phyloP scores from a whole-genome alignment of 805 yeast species.

The Metschnikowia koreensis region DNA sequence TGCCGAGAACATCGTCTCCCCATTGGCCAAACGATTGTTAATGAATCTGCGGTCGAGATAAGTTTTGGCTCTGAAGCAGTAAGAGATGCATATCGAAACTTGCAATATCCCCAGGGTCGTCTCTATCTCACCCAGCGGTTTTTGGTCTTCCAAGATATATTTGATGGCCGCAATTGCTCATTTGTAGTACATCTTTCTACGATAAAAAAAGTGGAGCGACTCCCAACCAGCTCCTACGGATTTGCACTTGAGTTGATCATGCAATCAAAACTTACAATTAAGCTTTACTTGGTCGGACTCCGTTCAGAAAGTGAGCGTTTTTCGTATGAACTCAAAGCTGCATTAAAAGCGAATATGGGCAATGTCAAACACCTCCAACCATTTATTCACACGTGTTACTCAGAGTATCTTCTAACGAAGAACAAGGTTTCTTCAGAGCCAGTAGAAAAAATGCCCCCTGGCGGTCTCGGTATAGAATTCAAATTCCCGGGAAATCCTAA shows the following conservation, averaged over 20 bases:
- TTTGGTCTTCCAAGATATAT: slow-evolving; percentile 68
- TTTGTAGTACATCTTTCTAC: slow-evolving; percentile 74
- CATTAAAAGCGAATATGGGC: slow-evolving; percentile 60
- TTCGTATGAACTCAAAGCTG: slow-evolving; percentile 62
- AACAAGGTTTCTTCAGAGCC: slow-evolving; percentile 46
- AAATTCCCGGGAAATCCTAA: slow-evolving; percentile 89
- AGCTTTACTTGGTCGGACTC: slow-evolving; percentile 75
- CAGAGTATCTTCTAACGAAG: slow-evolving; percentile 74
- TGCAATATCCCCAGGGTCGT: slow-evolving; percentile 50
- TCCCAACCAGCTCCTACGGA: slow-evolving; percentile 71
- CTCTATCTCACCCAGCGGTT: slow-evolving; percentile 74
- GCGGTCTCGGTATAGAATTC: slow-evolving; percentile 83
- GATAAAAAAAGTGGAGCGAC: slow-evolving; percentile 79
- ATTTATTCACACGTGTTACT: slow-evolving; percentile 71
- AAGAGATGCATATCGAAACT: slow-evolving; percentile 22
- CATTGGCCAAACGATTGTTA: slow-evolving; percentile 60
- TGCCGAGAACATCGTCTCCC: slow-evolving; percentile 71
- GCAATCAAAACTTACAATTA: slow-evolving; percentile 58
- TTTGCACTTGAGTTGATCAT: slow-evolving; percentile 76
- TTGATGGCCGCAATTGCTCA: slow-evolving; percentile 65
- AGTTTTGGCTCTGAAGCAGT: slow-evolving; percentile 27
- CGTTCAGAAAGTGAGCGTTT: slow-evolving; percentile 78
- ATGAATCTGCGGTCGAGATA: slow-evolving; percentile 65
- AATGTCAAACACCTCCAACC: slow-evolving; percentile 61
- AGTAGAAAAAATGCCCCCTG: slow-evolving; percentile 58